Base-by-base conservation (phyloP, 2,329 filamentous ascomycete genomes). In the Pyrenochaeta sp. region DNA sequence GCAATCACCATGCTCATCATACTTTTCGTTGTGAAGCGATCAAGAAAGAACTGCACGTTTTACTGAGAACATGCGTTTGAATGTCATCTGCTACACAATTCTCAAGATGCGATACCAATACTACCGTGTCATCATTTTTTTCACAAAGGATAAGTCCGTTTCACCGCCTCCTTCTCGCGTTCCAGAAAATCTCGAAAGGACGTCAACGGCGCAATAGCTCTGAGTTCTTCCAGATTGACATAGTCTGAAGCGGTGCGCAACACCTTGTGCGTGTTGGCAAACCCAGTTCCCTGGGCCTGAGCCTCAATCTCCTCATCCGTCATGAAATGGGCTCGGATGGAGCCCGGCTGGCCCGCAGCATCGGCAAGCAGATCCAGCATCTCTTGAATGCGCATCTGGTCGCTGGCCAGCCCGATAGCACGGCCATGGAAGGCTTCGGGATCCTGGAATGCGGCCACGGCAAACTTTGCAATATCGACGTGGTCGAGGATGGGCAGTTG, bases 401-500 rank as follows among this genome's bases (percentile, higher is more conserved):
- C 47, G 20, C 47, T 50, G 2, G 30, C 47, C 7, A 50, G 37
- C 39, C 47, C 47, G 4, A 49, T 32, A 2, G 9, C 20, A 14
- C 40, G 23, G 7, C 30, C 47, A 17, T 50, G 21, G 20, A 35
- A 36, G 18, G 2, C 23, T 7, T 50, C 47, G 15, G 47, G 47
- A 18, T 50, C 29, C 29, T 37, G 37, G 27, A 50, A 36, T 10
- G 40, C 47, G 18, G 39, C 37, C 2, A 27, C 47, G 11, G 47
- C 47, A 15, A 50, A 7, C 4, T 27, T 21, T 6, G 23, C 47
- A 44, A 50, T 50, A 20, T 50, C 47, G 14, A n/a, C 23, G 20
- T 50, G 47, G 47, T 50, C 47, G 29, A 50, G 3, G 9, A 50
- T 15, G 11, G 17, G 17, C 3, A 50, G 31, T 9, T 27, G 47